Evolutionary conservation across 495 filamentous ascomycete species (phyloP).

Genomic region (Ascobolus immersus): DNA sequence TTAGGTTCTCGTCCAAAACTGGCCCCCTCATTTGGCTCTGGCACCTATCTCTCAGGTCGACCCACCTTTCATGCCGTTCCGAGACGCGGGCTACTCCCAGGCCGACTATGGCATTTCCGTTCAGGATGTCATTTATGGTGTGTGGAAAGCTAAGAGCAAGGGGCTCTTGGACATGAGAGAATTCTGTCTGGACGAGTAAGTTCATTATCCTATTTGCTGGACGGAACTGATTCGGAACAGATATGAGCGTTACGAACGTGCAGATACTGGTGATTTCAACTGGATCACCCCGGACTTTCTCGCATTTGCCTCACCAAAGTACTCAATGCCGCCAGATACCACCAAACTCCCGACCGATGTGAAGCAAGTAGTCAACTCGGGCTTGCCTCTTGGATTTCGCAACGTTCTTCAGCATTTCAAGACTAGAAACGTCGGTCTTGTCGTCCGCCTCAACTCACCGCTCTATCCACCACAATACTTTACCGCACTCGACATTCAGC

Average conservation of each 20-base stretch:
- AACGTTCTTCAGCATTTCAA: constrained; percentile 80
- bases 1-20: constrained; percentile 66
- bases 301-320: constrained; percentile 86
- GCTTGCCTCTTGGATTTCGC: constrained; percentile 62
- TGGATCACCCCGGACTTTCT: constrained; percentile 91
- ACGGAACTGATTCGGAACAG: constrained; percentile 20
- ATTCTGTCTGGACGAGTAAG: constrained; percentile 81
- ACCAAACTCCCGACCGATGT: constrained; percentile 30
- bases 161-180: constrained; percentile 62
- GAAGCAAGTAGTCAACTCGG: constrained; percentile 17
- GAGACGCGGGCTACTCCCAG: constrained; percentile 94
- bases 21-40: constrained; percentile 94
- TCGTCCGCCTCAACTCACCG: constrained; percentile 84
- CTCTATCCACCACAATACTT: constrained; percentile 92
- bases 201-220: constrained; percentile 1
- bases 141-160: constrained; percentile 96
- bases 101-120: constrained; percentile 85
- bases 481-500: constrained; percentile 74
- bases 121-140: constrained; percentile 91
- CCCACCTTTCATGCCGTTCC: constrained; percentile 92
- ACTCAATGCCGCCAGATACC: constrained; percentile 36
- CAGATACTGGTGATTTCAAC: constrained; percentile 98
- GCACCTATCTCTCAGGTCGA: constrained; percentile 89
- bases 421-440: constrained; percentile 64
- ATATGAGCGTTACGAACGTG: constrained; percentile 79